Percentiles rank a stretch among this genome's conserved stretches.
Evolutionary conservation across 2,329 filamentous ascomycete genomes (phyloP).

Genomic region (Fusarium devonianum): DNA sequence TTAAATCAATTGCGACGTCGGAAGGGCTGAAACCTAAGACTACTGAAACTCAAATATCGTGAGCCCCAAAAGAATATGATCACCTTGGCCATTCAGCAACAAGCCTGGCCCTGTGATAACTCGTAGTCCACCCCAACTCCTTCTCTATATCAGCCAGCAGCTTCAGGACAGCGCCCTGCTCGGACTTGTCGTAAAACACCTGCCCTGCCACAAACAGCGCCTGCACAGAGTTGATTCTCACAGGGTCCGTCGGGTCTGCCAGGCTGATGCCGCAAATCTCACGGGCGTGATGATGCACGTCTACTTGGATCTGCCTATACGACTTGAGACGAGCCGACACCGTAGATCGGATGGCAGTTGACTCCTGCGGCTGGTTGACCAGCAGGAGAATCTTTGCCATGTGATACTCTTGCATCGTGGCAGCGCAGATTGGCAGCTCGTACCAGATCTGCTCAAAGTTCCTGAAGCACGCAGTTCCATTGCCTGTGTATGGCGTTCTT

Average conservation of each 20-base stretch:
- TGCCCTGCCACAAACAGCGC: constrained; percentile 36
- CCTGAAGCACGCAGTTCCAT: neutral
- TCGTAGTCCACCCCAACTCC: constrained; percentile 69
- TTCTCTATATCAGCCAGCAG: constrained; percentile 65
- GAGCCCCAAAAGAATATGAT: too few relatives aligned
- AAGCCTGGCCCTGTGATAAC: constrained; percentile 29
- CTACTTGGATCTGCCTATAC: constrained; percentile 24
- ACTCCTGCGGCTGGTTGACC: constrained; percentile 54
- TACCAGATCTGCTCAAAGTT: constrained; percentile 67
- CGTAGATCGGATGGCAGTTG: constrained; percentile 35
- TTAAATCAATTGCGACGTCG: too few relatives aligned
- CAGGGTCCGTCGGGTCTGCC: constrained; percentile 26
- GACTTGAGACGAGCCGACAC: constrained; percentile 33
- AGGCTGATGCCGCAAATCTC: constrained; percentile 36
- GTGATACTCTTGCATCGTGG: constrained; percentile 71
- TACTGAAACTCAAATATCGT: too few relatives aligned
- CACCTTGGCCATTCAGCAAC: constrained; percentile 28
- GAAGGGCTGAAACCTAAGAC: too few relatives aligned
- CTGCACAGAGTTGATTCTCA: constrained; percentile 34
- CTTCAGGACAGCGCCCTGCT: constrained; percentile 61
- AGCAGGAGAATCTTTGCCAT: constrained; percentile 69
- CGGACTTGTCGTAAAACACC: constrained; percentile 54
- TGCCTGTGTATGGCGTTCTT: constrained; percentile 7
- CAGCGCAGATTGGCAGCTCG: constrained; percentile 67
- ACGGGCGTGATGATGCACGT: constrained; percentile 23